Conservation (phyloP, 495 filamentous ascomycete species). For the Entonaema liquescens region DNA sequence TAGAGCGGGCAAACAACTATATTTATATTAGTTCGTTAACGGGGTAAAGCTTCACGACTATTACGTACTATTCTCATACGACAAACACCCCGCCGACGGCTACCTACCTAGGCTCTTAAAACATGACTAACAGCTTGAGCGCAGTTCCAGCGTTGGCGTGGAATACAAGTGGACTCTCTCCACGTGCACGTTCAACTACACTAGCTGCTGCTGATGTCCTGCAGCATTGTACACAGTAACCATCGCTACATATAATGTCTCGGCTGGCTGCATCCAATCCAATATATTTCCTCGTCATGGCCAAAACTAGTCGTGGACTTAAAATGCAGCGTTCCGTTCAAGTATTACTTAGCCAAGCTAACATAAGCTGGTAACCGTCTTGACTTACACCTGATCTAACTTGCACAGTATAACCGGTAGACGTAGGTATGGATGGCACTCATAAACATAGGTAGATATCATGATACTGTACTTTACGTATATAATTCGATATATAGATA, state of each 20-base stretch:
- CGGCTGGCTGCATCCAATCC: slow-evolving; percentile 21
- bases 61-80: neutral
- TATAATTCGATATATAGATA: too few species aligned
- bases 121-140: neutral
- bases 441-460: neutral
- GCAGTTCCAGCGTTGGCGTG: slow-evolving; percentile 3
- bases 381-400: neutral
- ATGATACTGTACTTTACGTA: neutral
- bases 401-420: neutral
- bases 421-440: neutral
- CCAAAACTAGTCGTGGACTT: neutral
- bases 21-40: neutral
- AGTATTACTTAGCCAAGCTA: neutral
- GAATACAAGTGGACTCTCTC: slow-evolving; percentile 20
- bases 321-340: slow-evolving; percentile 26
- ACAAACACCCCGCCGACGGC: slow-evolving; percentile 9
- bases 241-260: slow-evolving; percentile 26
- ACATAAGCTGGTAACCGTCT: slow-evolving; percentile 18
- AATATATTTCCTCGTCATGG: slow-evolving; percentile 1
- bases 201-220: slow-evolving; percentile 10
- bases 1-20: too few species aligned
- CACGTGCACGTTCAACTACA: slow-evolving; percentile 17
- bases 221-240: slow-evolving; percentile 8
- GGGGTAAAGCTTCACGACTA: too few species aligned
- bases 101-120: slow-evolving; percentile 9